Evolutionary conservation across 257 asterid species (phyloP).

Genomic region (Verbascum thapsus): DNA sequence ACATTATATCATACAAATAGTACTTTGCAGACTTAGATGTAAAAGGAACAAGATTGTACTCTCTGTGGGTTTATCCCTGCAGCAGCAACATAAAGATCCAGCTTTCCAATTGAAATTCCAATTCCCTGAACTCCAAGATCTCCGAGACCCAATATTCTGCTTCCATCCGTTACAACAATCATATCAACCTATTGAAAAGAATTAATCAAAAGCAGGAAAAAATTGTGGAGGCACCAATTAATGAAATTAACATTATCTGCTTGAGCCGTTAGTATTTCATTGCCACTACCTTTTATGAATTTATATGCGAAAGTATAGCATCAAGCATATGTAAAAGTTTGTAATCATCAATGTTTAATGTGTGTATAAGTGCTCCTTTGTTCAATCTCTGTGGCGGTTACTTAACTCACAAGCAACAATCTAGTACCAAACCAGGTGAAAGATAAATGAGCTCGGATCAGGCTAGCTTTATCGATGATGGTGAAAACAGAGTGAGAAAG

Average conservation of each 20-base stretch:
- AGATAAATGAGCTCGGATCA: slow-evolving; percentile 19
- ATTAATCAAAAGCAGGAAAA: slow-evolving; percentile 19
- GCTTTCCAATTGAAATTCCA: slow-evolving; percentile 93
- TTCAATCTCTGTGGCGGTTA: slow-evolving; percentile 8
- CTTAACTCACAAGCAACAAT: slow-evolving; percentile 15
- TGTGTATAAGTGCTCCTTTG: not conserved
- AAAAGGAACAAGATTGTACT: slow-evolving; percentile 52
- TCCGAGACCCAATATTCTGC: slow-evolving; percentile 99
- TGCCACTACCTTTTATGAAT: slow-evolving; percentile 11
- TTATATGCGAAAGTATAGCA: not conserved
- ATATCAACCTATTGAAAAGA: slow-evolving; percentile 77
- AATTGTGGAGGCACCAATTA: slow-evolving; percentile 7
- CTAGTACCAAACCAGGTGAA: slow-evolving; percentile 8
- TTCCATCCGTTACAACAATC: slow-evolving; percentile 99
- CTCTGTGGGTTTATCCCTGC: slow-evolving; percentile 99
- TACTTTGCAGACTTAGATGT: slow-evolving; percentile 29
- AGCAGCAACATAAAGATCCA: slow-evolving; percentile 99
- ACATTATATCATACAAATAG: slow-evolving; percentile 20
- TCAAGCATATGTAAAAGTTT: not conserved
- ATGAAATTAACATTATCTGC: slow-evolving; percentile 5
- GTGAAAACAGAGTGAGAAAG: slow-evolving; percentile 12
- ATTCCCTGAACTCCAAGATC: slow-evolving; percentile 99
- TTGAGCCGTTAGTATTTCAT: slow-evolving; percentile 3
- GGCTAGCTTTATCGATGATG: slow-evolving; percentile 16
- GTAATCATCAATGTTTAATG: slow-evolving; percentile 11